Evolutionary conservation across 2,329 filamentous ascomycete species (phyloP), one percentile per base, ranked within the genome.

Genomic region (Fusarium cicatricum): DNA sequence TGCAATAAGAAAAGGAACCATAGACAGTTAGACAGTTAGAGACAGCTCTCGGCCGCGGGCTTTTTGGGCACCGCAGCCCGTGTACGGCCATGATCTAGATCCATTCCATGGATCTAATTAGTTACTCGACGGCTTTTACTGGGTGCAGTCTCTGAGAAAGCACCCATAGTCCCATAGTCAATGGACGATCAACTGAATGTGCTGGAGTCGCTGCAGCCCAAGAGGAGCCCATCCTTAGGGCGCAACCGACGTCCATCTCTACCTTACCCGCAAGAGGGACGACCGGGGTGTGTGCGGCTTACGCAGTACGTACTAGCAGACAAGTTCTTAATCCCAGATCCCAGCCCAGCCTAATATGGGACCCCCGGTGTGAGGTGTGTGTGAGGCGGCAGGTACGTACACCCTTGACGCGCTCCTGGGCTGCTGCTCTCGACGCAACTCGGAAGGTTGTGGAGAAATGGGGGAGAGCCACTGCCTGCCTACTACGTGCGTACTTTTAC

Each of bases 281-380:
- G n/a, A 31, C 29, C 17, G 12, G 39, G 39, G 39, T 42, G 39
- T 19, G 29, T 42, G 39, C 39, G 39, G 39, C 39, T 42, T 42
- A 42, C 26, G 32, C 39, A 31, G 15, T n/a, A n/a, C n/a, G n/a
- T n/a, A n/a, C n/a, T n/a, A n/a, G n/a, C n/a, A n/a, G n/a, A n/a
- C n/a, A n/a, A n/a, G n/a, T n/a, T n/a, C n/a, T n/a, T n/a, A n/a
- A n/a, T n/a, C n/a, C n/a, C n/a, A n/a, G n/a, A n/a, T n/a, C n/a
- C n/a, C n/a, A n/a, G n/a, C n/a, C 26, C 21, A 31, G 29, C 29
- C 12, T 31, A 31, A 14, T 14, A 23, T n/a, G 36, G 19, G 11
- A 17, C 36, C 33, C 36, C 36, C 36, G 11, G n/a, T n/a, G n/a
- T n/a, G n/a, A n/a, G 34, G 36, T 11, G 36, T 38, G 17, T 38